Percentiles rank a stretch among this genome's conserved stretches.
phyloP scores from a whole-genome alignment of 352 stramenopile genomes.

The Aphanomyces cochlioides region DNA sequence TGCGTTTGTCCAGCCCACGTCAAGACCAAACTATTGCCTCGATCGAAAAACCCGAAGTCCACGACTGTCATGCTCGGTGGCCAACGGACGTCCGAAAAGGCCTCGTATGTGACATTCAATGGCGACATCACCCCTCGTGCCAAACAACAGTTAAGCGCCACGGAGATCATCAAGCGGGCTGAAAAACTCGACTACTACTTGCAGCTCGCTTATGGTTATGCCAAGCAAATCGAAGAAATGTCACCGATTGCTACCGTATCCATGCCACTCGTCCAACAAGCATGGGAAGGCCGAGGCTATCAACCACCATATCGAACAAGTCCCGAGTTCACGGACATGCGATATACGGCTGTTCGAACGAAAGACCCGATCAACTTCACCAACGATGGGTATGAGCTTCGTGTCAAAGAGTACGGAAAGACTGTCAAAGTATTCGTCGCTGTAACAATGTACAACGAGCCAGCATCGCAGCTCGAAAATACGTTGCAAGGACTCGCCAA shows the following conservation, averaged over 20 bases:
- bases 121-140: conserved; percentile 13
- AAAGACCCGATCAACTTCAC: conserved; percentile 44
- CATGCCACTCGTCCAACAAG: conserved; percentile 40
- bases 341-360: conserved; percentile 45
- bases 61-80: conserved; percentile 18
- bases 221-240: conserved; percentile 35
- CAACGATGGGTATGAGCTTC: conserved; percentile 40
- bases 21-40: conserved; percentile 16
- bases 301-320: conserved; percentile 32
- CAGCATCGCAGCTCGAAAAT: conserved; percentile 38
- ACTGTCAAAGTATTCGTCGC: conserved; percentile 47
- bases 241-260: conserved; percentile 42
- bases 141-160: conserved; percentile 26
- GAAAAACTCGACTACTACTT: conserved; percentile 47
- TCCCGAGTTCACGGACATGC: conserved; percentile 45
- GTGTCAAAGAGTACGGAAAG: conserved; percentile 36
- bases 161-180: conserved; percentile 43
- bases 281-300: conserved; percentile 35
- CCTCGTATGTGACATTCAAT: conserved; percentile 21
- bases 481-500: conserved; percentile 42
- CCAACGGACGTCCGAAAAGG: conserved; percentile 20
- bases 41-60: conserved; percentile 11
- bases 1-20: conserved; percentile 4
- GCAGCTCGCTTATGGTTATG: conserved; percentile 40
- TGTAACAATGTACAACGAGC: conserved; percentile 53